These are phyloP conservation scores for Mesotaenium endlicherianum DNA, from an alignment of 139 green algal species.

Conservation along the genomic window DNA sequence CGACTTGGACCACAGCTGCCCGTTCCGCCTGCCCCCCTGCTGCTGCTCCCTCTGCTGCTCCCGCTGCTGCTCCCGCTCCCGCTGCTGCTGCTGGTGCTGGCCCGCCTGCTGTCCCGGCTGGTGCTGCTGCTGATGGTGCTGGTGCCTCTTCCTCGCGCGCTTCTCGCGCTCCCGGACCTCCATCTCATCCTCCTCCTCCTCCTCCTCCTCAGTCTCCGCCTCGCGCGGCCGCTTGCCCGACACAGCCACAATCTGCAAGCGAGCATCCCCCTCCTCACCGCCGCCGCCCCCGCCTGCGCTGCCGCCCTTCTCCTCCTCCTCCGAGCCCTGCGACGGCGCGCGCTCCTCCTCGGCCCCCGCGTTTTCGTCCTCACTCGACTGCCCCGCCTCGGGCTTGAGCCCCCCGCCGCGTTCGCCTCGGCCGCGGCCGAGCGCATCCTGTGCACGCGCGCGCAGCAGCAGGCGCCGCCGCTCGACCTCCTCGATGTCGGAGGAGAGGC, in stretches of 20 bases:
- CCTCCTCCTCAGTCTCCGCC: background rate
- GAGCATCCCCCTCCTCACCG: background rate
- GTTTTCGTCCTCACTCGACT: background rate
- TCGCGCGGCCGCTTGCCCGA: background rate
- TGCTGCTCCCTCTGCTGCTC: background rate
- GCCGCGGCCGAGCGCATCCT: background rate
- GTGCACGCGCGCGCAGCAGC: background rate
- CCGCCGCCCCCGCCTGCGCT: background rate
- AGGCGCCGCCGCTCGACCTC: slow-evolving; percentile 18
- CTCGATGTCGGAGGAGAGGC: slow-evolving; percentile 27
- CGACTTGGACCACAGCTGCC: slow-evolving; percentile 26
- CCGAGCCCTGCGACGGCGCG: background rate
- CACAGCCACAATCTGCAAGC: background rate
- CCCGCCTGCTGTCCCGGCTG: background rate
- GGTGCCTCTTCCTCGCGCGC: background rate
- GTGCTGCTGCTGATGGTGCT: background rate
- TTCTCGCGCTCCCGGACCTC: slow-evolving; percentile 16
- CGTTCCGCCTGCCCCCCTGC: background rate
- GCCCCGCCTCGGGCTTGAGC: background rate
- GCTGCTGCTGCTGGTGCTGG: background rate
- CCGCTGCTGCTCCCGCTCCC: background rate
- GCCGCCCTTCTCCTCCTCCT: background rate
- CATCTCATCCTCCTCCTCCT: slow-evolving; percentile 5
- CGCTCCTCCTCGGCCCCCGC: too few species aligned
- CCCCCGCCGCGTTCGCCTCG: background rate